Evolutionary conservation across 192 early-diverging fungal genomes (phyloP), one percentile per base, ranked within the genome.

Genomic region (Backusella parvicylindrica): DNA sequence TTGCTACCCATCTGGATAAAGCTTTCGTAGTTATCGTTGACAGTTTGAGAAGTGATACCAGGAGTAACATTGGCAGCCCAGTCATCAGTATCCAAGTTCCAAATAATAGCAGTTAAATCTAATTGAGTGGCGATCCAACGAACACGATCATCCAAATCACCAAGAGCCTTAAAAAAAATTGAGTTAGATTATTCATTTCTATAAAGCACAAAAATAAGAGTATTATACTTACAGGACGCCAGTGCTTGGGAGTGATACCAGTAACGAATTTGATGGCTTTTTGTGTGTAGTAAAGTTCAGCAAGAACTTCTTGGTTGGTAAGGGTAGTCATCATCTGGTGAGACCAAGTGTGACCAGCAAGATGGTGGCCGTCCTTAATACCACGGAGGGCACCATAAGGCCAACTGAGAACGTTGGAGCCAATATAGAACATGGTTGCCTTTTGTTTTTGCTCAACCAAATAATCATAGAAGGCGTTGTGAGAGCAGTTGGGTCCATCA

Each of bases 341-440:
- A 32, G 87, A 85, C 89, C 89, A 90, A 40, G 90, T 91, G 75
- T 91, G 90, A 12, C 82, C 81, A 66, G 84, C 86, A 77, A 91
- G 71, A 67, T 91, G 88, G 69, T 91, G 90, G n/a, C 90, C 90
- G 50, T 84, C 87, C 35, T 79, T 81, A 13, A 85, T 23, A 72
- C 83, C 85, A 53, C 82, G 79, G 30, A 82, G 67, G 36, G 84
- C 85, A 60, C 73, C 77, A 30, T 81, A 75, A 4, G 88, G 84
- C 73, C 81, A 79, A 70, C 84, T 77, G 40, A 80, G 71, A 13
- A 86, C 89, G 71, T 90, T 89, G 56, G 83, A 80, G 64, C 89
- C 89, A 74, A 90, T 89, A 53, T 87, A 77, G 79, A 91, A 92
- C 76, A 92, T 87, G 12, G 91, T 88, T 4, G 87, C 84, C 41